Conservation (phyloP, 768 basidiomycete genomes). For the Mycena rosella region DNA sequence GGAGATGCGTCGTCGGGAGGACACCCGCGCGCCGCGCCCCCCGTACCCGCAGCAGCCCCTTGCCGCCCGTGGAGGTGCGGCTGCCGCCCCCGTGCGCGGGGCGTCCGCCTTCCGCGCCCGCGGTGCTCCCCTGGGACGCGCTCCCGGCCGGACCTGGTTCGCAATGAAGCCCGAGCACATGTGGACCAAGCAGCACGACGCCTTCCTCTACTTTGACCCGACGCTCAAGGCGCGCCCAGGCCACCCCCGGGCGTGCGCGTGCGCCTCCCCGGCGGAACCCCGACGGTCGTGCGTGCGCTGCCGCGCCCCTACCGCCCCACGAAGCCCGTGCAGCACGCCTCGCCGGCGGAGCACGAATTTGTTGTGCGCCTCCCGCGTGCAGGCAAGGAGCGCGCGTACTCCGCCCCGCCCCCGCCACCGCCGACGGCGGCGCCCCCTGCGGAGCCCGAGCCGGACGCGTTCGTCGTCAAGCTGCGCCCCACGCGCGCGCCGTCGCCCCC, state of each 20-base stretch:
- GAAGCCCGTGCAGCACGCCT: slow-evolving; percentile 38
- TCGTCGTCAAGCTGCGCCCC: slow-evolving; percentile 28
- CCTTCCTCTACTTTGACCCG: slow-evolving; percentile 75
- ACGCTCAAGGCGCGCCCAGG: slow-evolving; percentile 70
- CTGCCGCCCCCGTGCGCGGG: slow-evolving; percentile 39
- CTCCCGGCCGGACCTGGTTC: slow-evolving; percentile 71
- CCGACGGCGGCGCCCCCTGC: background rate
- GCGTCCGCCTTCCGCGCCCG: slow-evolving; percentile 44
- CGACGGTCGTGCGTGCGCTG: slow-evolving; percentile 58
- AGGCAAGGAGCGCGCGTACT: slow-evolving; percentile 22
- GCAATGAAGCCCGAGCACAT: slow-evolving; percentile 81
- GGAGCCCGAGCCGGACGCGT: slow-evolving; percentile 8
- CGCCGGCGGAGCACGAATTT: slow-evolving; percentile 6
- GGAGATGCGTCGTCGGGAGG: slow-evolving; percentile 85
- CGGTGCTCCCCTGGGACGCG: slow-evolving; percentile 44
- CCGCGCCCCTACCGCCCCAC: slow-evolving; percentile 27
- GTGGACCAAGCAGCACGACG: slow-evolving; percentile 89
- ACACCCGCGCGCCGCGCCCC: slow-evolving; percentile 59
- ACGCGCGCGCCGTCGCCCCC: background rate
- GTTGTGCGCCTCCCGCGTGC: slow-evolving; percentile 31
- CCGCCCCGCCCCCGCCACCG: slow-evolving; percentile 1
- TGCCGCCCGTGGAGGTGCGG: slow-evolving; percentile 55
- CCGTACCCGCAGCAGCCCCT: slow-evolving; percentile 32
- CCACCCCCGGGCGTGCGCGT: slow-evolving; percentile 69
- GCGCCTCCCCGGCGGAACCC: slow-evolving; percentile 67